Base-by-base conservation (phyloP, 441 rosid genomes). In the Mallotus repandus region DNA sequence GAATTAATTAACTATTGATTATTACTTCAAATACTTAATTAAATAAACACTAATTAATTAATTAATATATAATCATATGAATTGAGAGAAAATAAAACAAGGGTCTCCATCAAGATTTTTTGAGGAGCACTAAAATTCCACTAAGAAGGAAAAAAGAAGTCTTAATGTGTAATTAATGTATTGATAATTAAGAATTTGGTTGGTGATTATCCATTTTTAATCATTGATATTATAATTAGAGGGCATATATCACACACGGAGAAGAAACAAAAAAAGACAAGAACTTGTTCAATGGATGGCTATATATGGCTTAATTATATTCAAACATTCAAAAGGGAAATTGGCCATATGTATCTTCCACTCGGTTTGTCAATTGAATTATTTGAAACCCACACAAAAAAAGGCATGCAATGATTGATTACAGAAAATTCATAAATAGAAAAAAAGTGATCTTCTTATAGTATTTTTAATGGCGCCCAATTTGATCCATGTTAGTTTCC, bases 241-340 rank as follows among this genome's bases (percentile, higher is more conserved):
- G 77, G 52, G 72, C n/a, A 66, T n/a, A 13, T 4, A 57, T 38
- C 52, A 19, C 60, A 16, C 61, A 68, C 13, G n/a, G 14, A 13
- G 68, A 43, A 50, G 68, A 38, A 43, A 22, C 13, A n/a, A 49
- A 56, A 79, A 77, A 72, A 79, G 85, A 82, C 85, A 86, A 82
- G 74, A 55, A 35, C 38, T 54, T 69, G 77, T 76, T 84, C 87
- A 82, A 82, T 69, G 46, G 65, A 22, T 22, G 10, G 32, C 56
- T 14, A 3, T 25, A 32, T 21, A 56, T 29, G 56, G 14, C 21
- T 29, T 41, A n/a, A 59, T 41, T 63, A 48, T 29, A 50, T 71
- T 63, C 52, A 78, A 77, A 75, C 69, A 76, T 70, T 52, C 43
- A 67, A 70, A 72, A 75, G 54, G 46, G 19, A 64, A 60, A 29